Evolutionary conservation across 1,284 basidiomycete species (phyloP), one percentile per base, ranked within the genome.

Genomic region (Naganishia liquefaciens): DNA sequence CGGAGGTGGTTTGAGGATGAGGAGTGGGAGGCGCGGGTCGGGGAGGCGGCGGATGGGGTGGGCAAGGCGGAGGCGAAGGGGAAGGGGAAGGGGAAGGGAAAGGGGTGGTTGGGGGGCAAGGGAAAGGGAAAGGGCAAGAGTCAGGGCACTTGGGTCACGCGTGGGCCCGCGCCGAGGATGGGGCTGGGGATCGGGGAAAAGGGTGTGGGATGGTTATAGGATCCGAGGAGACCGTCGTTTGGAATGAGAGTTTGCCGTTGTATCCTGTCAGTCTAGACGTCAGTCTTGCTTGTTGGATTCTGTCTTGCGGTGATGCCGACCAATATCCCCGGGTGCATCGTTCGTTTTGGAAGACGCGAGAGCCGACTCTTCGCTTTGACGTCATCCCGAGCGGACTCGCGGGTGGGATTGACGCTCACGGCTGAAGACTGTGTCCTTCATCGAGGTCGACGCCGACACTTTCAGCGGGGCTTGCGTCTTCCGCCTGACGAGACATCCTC

Each of bases 301-400:
- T 10, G 37, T 4, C 15, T 52, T 21, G 17, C 9, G n/a, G 6
- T 52, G 6, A 15, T 13, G n/a, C 28, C 33, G 17, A 17, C 28
- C 51, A n/a, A n/a, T n/a, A 10, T 52, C 51, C 51, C 11, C n/a
- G n/a, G 15, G 15, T 28, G 30, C n/a, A 19, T 62, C 40, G n/a
- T 57, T 43, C 23, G 44, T 17, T 30, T 52, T 46, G 37, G 25
- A 57, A 47, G 66, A 63, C 43, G 50, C 28, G 42, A 30, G 27
- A 46, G 40, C 25, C 50, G 54, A 9, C 44, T 54, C 21, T 64
- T 54, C 33, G 63, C 37, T 5, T 63, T 60, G 19, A 57, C 52
- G 19, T 54, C 58, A 37, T 64, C 54, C 10, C 62, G 46, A 0
- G n/a, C 42, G 0, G n/a, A n/a, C n/a, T n/a, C n/a, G n/a, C n/a